Evolutionary conservation across 2,329 filamentous ascomycete species (phyloP), one percentile per base, ranked within the genome.

Genomic region (Drechslerella dactyloides): DNA sequence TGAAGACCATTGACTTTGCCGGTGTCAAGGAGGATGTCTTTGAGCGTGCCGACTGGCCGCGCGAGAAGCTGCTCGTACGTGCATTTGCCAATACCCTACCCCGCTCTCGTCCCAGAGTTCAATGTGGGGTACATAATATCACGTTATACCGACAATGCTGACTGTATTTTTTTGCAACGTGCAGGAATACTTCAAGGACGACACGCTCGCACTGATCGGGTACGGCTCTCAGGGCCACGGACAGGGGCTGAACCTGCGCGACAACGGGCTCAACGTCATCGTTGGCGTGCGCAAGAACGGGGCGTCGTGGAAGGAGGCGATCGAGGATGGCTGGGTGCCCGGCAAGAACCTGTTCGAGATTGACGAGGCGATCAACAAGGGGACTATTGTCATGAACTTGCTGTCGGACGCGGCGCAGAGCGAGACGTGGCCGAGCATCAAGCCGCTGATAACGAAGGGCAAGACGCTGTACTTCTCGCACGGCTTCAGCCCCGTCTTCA

Each of bases 381-480:
- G 93, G 81, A 93, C 92, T 82, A 91, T 97, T 81, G 81, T 99
- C 87, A 99, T 99, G 94, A 99, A 99, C 89, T 86, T 99, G 78
- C 91, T 99, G 83, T 91, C 87, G 81, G 94, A 99, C 81, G 94
- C 94, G 79, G 94, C 94, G 78, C 94, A 99, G 87, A 92, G 88
- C 79, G 94, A 97, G 90, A 99, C 94, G 75, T 99, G 94, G 94
- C 93, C 94, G 79, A 85, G 88, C 78, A 94, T 99, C 84, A 97
- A 97, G 90, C 94, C 94, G 80, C 90, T 96, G 84, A 85, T 99
- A 80, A 93, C 90, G 83, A 93, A 97, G 90, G 94, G 91, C 85
- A 99, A 99, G 93, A 99, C 94, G 74, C 91, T 99, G 78, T 99
- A 99, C 90, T 99, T 99, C 88, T 97, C 94, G 78, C 94, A 99